Conservation (phyloP, 108 stramenopile species). For the Skeletonema tropicum region DNA sequence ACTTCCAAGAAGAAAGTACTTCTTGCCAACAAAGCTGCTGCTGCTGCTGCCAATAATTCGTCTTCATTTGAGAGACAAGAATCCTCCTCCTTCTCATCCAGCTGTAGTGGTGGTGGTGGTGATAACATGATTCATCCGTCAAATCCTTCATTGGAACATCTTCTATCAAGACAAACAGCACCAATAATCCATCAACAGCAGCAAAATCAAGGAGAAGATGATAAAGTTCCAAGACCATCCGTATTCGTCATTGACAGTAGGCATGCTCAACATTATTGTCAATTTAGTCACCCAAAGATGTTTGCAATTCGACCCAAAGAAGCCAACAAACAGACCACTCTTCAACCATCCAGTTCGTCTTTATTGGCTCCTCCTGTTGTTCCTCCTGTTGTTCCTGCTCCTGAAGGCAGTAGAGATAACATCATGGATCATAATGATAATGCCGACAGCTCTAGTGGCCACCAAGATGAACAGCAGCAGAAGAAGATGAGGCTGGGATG, state of each 20-base stretch:
- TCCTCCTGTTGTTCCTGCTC: background rate
- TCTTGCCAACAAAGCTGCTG: background rate
- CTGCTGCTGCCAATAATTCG: background rate
- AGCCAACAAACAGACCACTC: background rate
- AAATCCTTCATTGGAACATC: background rate
- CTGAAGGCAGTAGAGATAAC: background rate
- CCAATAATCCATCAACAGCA: background rate
- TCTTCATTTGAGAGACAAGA: background rate
- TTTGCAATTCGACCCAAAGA: slow-evolving; percentile 18
- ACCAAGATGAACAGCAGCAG: background rate
- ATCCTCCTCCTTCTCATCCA: background rate
- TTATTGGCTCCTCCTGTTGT: background rate
- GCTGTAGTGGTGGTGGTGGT: background rate
- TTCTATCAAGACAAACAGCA: background rate
- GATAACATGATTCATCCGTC: background rate
- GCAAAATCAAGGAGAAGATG: background rate
- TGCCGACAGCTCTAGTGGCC: background rate
- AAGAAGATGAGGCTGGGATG: background rate
- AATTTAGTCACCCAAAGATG: slow-evolving; percentile 18
- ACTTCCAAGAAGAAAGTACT: background rate
- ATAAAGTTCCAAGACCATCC: background rate
- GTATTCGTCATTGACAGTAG: slow-evolving; percentile 21
- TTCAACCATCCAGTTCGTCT: background rate
- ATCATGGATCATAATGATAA: no score
- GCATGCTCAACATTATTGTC: slow-evolving; percentile 19